Percentiles rank a stretch among this genome's conserved stretches.
phyloP scores from a whole-genome alignment of 2,329 filamentous ascomycete species.

The Phyllosticta paracitricarpa region DNA sequence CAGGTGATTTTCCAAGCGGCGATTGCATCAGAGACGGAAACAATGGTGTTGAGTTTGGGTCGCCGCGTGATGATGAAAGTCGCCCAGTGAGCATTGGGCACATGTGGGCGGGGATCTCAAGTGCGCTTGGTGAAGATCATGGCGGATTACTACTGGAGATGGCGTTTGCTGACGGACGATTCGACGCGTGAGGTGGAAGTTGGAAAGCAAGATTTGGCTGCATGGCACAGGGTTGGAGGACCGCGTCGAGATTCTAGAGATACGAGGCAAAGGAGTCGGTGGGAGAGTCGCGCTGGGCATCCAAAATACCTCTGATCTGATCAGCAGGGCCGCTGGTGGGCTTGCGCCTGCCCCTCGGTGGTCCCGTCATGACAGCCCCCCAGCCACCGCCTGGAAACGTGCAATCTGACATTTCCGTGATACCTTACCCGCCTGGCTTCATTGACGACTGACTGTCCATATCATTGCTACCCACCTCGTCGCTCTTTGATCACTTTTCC shows the following conservation, averaged over 20 bases:
- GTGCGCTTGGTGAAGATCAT: background rate
- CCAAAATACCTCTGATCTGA: background rate
- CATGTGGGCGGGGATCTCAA: background rate
- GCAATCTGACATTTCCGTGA: background rate
- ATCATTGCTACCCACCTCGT: background rate
- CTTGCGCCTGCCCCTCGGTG: background rate
- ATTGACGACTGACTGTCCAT: background rate
- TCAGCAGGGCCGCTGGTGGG: background rate
- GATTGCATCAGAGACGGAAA: background rate
- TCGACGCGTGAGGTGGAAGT: no score
- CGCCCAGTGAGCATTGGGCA: background rate
- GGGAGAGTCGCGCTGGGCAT: background rate
- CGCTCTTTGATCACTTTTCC: background rate
- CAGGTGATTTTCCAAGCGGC: background rate
- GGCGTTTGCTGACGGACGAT: background rate
- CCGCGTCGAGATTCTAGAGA: no score
- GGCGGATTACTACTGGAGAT: background rate
- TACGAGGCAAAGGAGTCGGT: no score
- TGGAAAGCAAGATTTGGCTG: no score
- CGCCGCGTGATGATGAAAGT: background rate
- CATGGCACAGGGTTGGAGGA: no score
- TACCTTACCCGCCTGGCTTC: background rate
- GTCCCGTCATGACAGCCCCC: background rate
- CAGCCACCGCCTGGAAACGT: background rate
- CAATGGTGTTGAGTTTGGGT: background rate